These are phyloP conservation scores for Turnera subulata DNA, from an alignment of 345 rosid genomes.

Conservation along the genomic window DNA sequence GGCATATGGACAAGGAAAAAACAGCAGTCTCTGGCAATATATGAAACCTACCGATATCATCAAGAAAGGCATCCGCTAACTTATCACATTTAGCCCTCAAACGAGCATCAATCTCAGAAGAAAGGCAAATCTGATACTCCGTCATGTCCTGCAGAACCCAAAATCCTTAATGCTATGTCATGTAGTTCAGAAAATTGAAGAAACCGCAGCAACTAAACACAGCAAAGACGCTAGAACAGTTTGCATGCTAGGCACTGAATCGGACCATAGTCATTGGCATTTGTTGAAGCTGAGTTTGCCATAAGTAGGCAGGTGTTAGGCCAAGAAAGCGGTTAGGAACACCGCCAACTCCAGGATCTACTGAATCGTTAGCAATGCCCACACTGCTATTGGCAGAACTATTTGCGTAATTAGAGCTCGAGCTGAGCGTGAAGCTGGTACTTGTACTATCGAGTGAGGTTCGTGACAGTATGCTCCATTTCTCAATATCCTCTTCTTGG, in stretches of 20 bases:
- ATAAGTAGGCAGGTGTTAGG: slow-evolving; percentile 75
- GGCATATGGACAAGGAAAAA: not conserved
- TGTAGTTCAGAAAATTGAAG: not conserved
- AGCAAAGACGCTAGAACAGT: not conserved
- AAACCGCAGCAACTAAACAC: not conserved
- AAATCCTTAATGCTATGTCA: not conserved
- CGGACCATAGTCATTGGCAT: slow-evolving; percentile 58
- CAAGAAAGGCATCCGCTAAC: slow-evolving; percentile 79
- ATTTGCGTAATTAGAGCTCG: slow-evolving; percentile 58
- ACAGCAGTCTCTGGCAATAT: not conserved
- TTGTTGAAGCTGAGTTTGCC: slow-evolving; percentile 83
- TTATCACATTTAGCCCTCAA: slow-evolving; percentile 83
- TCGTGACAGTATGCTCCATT: slow-evolving; percentile 77
- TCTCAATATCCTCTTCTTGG: slow-evolving; percentile 89
- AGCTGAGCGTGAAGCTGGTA: slow-evolving; percentile 67
- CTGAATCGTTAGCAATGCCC: slow-evolving; percentile 43
- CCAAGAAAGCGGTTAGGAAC: slow-evolving; percentile 92
- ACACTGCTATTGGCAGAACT: slow-evolving; percentile 48
- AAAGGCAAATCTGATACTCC: slow-evolving; percentile 79
- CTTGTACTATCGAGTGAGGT: slow-evolving; percentile 84
- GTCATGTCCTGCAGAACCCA: slow-evolving; percentile 61
- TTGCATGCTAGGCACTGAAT: not conserved
- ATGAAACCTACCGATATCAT: slow-evolving; percentile 64
- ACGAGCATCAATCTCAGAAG: slow-evolving; percentile 76
- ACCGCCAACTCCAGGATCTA: slow-evolving; percentile 83